Evolutionary conservation across 1,139 yeast genomes (phyloP), one percentile per base, ranked within the genome.

Genomic region (Magnusiomyces fungicola): DNA sequence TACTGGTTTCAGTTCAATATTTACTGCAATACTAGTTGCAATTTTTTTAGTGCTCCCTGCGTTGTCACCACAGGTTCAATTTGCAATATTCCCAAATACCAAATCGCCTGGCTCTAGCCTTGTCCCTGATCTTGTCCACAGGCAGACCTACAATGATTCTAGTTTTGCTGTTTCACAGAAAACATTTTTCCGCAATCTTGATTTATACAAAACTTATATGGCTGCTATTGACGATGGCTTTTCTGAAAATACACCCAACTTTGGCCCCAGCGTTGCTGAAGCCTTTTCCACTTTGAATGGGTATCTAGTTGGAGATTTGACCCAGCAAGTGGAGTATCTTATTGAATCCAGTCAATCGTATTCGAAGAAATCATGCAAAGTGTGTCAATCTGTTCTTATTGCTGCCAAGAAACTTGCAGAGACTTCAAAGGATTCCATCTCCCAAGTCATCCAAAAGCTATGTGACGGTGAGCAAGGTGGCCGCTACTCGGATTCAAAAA

Each of bases 401-500:
- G 4, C 25, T 3, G 46, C 46, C 32, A 36, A 37, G 19, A 27
- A 19, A 9, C 18, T 33, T 10, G 37, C 43, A 3, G 9, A 21
- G 14, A 24, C 38, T 14, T 45, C 47, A 7, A 39, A 45, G 16
- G 33, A 37, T 3, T 29, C 38, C n/a, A 27, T 45, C n/a, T 43
- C 47, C n/a, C 42, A 39, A 36, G 33, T 45, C 3, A 45, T 45
- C 23, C 25, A 34, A 29, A 18, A 14, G 3, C 27, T 45, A 7
- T 45, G 47, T 27, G 38, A 33, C 16, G 32, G 19, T 2, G 23
- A 21, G 7, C 14, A 37, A 3, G 43, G 23, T 25, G 29, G 32
- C 6, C 3, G 6, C 7, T 37, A 19, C 19, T 30, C 37, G 5
- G 19, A 37, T 23, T 29, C 42, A n/a, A 38, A n/a, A 25, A 21